Evolutionary conservation across 2,329 filamentous ascomycete species (phyloP).

Genomic region (Stenocarpella maydis): DNA sequence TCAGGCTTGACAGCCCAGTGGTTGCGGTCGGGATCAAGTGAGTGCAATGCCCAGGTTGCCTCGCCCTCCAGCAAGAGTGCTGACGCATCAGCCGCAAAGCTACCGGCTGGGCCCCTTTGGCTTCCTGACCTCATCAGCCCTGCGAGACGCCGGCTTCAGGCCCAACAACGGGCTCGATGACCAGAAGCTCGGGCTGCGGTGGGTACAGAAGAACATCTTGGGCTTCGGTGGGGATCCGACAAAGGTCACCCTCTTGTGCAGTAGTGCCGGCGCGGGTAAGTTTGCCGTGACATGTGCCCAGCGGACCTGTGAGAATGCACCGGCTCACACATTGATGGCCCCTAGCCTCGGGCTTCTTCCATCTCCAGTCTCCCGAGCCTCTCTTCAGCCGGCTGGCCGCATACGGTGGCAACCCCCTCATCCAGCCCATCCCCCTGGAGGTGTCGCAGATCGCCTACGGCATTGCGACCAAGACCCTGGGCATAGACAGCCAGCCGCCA

Average conservation of each 20-base stretch:
- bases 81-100: constrained; percentile 38
- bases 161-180: constrained; percentile 55
- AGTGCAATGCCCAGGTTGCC: constrained; percentile 9
- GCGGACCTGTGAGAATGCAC: background rate
- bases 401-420: constrained; percentile 27
- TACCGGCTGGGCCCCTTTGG: constrained; percentile 56
- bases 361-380: constrained; percentile 31
- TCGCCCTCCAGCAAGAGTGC: too few species aligned
- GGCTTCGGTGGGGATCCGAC: constrained; percentile 47
- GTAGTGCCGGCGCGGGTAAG: constrained; percentile 57
- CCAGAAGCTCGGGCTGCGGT: constrained; percentile 45
- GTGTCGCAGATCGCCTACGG: constrained; percentile 28
- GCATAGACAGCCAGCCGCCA: constrained; percentile 60
- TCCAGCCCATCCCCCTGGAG: constrained; percentile 22
- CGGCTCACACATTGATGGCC: background rate
- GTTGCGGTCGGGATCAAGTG: constrained; percentile 56
- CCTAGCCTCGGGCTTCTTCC: constrained; percentile 32
- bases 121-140: constrained; percentile 57
- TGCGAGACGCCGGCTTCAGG: constrained; percentile 53
- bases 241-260: constrained; percentile 49
- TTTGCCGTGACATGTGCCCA: background rate
- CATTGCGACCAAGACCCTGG: constrained; percentile 58
- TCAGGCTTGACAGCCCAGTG: constrained; percentile 52
- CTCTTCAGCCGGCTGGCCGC: constrained; percentile 30
- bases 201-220: constrained; percentile 45